Evolutionary conservation across 805 yeast species (phyloP), one percentile per base, ranked within the genome.

Genomic region (Wickerhamiella musiphila): DNA sequence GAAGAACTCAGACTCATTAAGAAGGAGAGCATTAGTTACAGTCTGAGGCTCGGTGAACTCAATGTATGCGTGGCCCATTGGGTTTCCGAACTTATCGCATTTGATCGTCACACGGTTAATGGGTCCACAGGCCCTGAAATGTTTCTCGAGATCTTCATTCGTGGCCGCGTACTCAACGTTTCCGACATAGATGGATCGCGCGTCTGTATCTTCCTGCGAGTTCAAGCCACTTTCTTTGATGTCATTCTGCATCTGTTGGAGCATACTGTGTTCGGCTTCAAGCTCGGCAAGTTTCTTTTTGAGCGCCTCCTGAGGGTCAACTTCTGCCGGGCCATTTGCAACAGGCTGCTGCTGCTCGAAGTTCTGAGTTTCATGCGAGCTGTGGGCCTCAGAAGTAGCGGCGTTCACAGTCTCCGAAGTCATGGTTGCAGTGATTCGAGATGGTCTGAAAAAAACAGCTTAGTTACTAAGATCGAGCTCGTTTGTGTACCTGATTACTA

Each of bases 1-100:
- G 43, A 70, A 62, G 48, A 82, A 73, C 17, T 60, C 56, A 1
- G 74, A 58, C 19, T 76, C 86, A 45, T 78, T 71, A 39, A 75
- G 57, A 11, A 63, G 58, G 26, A 79, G 60, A 1, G 93, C 92
- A 38, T 65, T 61, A 13, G 66, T 58, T 5, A 78, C 83, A 9
- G 65, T 61, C n/a, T 63, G 61, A 9, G 69, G 65, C 46, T 68
- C 77, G n/a, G 72, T 66, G 48, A 79, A 82, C 51, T 82, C 94
- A 39, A 82, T 65, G 52, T 79, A 82, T 2, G 93, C 93, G 56
- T 65, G 79, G 1, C 94, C 94, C 53, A 76, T 76, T 27, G 94
- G 90, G 40, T 68, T 74, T 5, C 93, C 92, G 44, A 58, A 54
- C 52, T 73, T 75, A 55, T 81, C 78, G 35, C 68, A 60, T 51